Evolutionary conservation across 306 rosid genomes (phyloP).

Genomic region (Cucumis sativus): DNA sequence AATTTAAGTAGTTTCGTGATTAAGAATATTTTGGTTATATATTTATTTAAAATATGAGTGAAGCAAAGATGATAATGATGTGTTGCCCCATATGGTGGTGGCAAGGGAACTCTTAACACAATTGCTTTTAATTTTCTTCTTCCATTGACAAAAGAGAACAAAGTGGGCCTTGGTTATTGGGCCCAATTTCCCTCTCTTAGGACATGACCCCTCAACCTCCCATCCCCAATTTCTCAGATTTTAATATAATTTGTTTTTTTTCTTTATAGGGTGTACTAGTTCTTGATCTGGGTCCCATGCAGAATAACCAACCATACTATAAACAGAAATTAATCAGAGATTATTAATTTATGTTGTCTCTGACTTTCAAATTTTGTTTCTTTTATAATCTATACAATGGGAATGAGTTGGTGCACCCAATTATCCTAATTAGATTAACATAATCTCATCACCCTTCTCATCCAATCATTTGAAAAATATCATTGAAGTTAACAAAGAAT

Average conservation of each 20-base stretch:
- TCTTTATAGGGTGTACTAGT: not conserved
- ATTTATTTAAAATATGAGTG: too few species aligned
- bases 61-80: not conserved
- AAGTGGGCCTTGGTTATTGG: not conserved
- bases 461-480: not conserved
- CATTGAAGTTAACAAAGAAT: not conserved
- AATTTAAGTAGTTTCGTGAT: too few species aligned
- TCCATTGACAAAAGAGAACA: not conserved
- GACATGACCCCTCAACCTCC: slow-evolving; percentile 1
- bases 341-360: not conserved
- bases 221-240: not conserved
- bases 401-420: not conserved
- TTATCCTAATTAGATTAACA: not conserved
- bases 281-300: not conserved
- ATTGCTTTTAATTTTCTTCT: not conserved
- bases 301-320: not conserved
- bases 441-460: not conserved
- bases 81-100: not conserved
- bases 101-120: not conserved
- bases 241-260: not conserved
- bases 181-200: not conserved
- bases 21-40: too few species aligned
- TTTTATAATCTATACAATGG: not conserved
- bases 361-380: not conserved
- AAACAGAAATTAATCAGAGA: not conserved